Percentiles rank a stretch among this genome's conserved stretches.
phyloP scores from a whole-genome alignment of 208 protist species.

The Tritrichomonas musculus region DNA sequence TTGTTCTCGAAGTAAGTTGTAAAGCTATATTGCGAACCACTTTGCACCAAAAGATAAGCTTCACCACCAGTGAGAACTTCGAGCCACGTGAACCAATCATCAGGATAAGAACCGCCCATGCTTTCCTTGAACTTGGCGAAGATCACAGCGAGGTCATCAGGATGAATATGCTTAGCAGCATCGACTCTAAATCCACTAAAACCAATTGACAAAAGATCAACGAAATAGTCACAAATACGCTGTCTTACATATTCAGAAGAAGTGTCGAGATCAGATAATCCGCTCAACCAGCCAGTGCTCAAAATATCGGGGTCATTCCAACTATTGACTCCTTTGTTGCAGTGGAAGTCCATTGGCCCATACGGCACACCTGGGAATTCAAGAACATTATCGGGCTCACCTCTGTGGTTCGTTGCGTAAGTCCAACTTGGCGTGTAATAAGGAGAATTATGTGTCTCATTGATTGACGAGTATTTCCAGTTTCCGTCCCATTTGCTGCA shows the following conservation, averaged over 20 bases:
- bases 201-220: slow-evolving; percentile 48
- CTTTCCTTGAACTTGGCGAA: slow-evolving; percentile 53
- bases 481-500: slow-evolving; percentile 45
- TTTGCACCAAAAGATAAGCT: slow-evolving; percentile 49
- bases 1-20: slow-evolving; percentile 32
- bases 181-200: slow-evolving; percentile 53
- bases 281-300: slow-evolving; percentile 60
- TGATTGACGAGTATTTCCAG: slow-evolving; percentile 45
- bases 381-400: slow-evolving; percentile 39
- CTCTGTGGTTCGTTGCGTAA: slow-evolving; percentile 49
- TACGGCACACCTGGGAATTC: slow-evolving; percentile 59
- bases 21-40: slow-evolving; percentile 51
- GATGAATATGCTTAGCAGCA: slow-evolving; percentile 62
- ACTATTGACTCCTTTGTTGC: slow-evolving; percentile 52
- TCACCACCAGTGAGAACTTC: slow-evolving; percentile 60
- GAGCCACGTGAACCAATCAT: slow-evolving; percentile 57
- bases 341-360: too few relatives aligned
- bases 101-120: slow-evolving; percentile 54
- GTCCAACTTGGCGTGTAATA: slow-evolving; percentile 55
- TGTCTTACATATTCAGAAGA: slow-evolving; percentile 55
- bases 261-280: slow-evolving; percentile 58
- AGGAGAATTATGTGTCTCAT: slow-evolving; percentile 52
- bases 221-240: slow-evolving; percentile 60
- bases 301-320: slow-evolving; percentile 59
- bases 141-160: slow-evolving; percentile 53